Base-by-base conservation (phyloP, 2,329 filamentous ascomycete species). In the Cytospora schulzeri region DNA sequence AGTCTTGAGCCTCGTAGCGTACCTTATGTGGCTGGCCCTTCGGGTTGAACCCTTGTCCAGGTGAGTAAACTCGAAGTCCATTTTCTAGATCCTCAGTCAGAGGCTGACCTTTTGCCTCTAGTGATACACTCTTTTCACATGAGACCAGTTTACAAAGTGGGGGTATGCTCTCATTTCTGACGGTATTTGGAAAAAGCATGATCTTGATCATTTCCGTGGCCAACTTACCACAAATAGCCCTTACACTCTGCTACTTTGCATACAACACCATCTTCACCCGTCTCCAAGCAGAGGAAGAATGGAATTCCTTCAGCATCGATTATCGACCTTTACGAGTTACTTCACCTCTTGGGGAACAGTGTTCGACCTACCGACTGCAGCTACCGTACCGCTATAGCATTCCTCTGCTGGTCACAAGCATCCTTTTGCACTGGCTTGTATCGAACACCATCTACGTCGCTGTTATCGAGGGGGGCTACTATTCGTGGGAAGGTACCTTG, bases 341-440 rank as follows among this genome's bases (percentile, higher is more conserved):
- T 1, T 53, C 65, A 22, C 70, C 69, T 0, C 56, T 9, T 6
- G 70, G 70, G 2, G 28, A 68, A 6, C 71, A 73, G 48, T 26
- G 58, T 1, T 72, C 71, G 2, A 69, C 60, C 2, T 72, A 71
- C 55, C 57, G 69, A 41, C 62, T 72, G 2, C 70, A 71, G 45
- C 53, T 73, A 2, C 70, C 71, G 9, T 72, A 71, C 28, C 55
- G 55, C 12, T 72, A 69, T 54, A 68, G 67, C 19, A 28, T 72
- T 6, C 69, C 71, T 1, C 62, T 73, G 8, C 57, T 72, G 0
- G 29, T 53, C 3, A 52, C 65, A 1, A 68, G 68, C 33, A 53
- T 56, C 3, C 17, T 68, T 2, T 45, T 71, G 1, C 70, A 71
- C 52, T 69, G 68, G 68, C 24, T 69, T 1, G 35, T 72, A 45